Base-by-base conservation (phyloP, 2,329 filamentous ascomycete genomes). In the Epichloe typhina region DNA sequence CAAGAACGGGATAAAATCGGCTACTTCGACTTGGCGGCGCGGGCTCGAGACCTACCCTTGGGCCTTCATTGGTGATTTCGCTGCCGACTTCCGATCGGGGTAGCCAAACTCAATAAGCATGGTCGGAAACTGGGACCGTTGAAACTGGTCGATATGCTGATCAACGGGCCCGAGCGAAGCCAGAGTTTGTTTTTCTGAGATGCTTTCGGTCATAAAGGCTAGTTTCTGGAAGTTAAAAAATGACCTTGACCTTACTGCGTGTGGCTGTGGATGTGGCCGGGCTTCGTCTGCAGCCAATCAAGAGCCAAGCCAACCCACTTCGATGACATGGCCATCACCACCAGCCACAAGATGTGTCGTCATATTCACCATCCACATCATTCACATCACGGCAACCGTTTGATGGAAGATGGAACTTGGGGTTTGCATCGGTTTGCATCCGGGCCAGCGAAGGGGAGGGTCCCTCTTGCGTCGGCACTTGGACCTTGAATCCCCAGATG, bases 271-370 rank as follows among this genome's bases (percentile, higher is more conserved):
- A 11, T 35, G 35, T 41, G 35, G 37, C 46, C 11, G 17, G 41
- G 13, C 6, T 40, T n/a, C 17, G 13, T n/a, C 13, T 13, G 21
- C 17, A 17, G 21, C 19, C 46, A 39, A 35, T 19, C 4, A 48
- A n/a, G 11, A 6, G 7, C 7, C 39, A 19, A 4, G 15, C n/a
- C 12, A 5, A 33, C 15, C 44, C 44, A 21, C 39, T 19, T 31
- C 15, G 36, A 47, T n/a, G 46, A 47, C 35, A 13, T n/a, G 9
- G 33, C 43, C 35, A 47, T 13, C 43, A 43, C 36, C 36, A 26
- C 49, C 41, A 51, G 49, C 49, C 49, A 51, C 49, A 51, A 51
- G 6, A 6, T 13, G n/a, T 44, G 39, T 50, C 49, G 42, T 46
- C 49, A 51, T 47, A 13, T 11, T 17, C 12, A 8, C 31, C 45